phyloP scores from a whole-genome alignment of 1,284 basidiomycete species.

The Peniophora sp. region DNA sequence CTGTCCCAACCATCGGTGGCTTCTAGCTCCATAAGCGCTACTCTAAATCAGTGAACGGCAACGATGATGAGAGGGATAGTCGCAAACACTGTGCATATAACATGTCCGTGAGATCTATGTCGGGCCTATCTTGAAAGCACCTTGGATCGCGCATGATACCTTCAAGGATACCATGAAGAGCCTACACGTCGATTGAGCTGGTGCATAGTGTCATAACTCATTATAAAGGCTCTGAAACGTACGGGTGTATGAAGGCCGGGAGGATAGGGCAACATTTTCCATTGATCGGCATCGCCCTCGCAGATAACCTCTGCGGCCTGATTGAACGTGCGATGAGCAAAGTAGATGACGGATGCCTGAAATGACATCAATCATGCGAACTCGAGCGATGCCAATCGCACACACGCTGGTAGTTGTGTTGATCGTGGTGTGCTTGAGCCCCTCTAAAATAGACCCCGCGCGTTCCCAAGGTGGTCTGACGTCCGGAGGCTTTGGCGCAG shows the following conservation, averaged over 20 bases:
- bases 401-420: neutral
- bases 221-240: neutral
- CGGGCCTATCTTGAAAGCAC: constrained; percentile 20
- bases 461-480: neutral
- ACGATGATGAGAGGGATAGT: constrained; percentile 14
- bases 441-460: neutral
- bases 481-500: too few relatives aligned
- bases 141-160: constrained; percentile 25
- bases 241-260: neutral
- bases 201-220: neutral
- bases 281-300: neutral
- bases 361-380: neutral
- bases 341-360: neutral
- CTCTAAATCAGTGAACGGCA: constrained; percentile 17
- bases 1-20: constrained; percentile 25
- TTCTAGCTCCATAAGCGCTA: constrained; percentile 18
- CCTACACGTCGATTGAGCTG: constrained; percentile 12
- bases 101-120: too few relatives aligned
- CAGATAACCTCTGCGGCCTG: neutral
- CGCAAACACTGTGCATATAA: neutral
- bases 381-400: neutral
- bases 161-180: constrained; percentile 19
- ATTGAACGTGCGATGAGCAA: neutral
- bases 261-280: neutral
- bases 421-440: neutral